phyloP scores from a whole-genome alignment of 2,329 filamentous ascomycete genomes.

The Trichocomaceae sp. region DNA sequence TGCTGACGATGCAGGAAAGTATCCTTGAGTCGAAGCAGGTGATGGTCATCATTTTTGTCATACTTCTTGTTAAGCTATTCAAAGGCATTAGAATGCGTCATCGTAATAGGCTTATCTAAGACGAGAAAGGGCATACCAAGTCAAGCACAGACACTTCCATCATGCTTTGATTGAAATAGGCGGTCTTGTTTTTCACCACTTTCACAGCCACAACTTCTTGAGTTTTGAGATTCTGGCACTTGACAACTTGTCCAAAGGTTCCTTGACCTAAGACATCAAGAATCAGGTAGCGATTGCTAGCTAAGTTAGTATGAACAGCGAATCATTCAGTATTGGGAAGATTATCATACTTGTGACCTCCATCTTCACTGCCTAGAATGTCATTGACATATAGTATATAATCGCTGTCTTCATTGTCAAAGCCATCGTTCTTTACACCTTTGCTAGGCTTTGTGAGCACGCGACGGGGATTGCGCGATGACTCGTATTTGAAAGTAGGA shows the following conservation, averaged over 20 bases:
- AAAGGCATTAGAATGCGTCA: neutral
- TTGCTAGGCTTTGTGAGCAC: constrained; percentile 98
- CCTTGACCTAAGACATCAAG: constrained; percentile 94
- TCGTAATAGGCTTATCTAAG: neutral
- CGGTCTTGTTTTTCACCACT: constrained; percentile 97
- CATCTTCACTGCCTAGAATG: constrained; percentile 94
- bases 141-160: constrained; percentile 99
- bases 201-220: constrained; percentile 98
- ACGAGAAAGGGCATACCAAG: constrained; percentile 54
- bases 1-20: constrained; percentile 98
- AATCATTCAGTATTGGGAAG: neutral
- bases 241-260: constrained; percentile 97
- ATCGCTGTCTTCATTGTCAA: constrained; percentile 97
- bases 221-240: constrained; percentile 97
- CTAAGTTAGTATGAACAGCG: constrained; percentile 14
- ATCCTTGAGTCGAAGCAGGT: constrained; percentile 87
- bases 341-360: constrained; percentile 74
- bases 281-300: constrained; percentile 84
- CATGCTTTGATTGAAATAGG: constrained; percentile 99
- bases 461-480: constrained; percentile 87
- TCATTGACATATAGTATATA: constrained; percentile 99
- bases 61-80: constrained; percentile 87
- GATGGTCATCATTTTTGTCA: constrained; percentile 98
- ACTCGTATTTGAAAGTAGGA: constrained; percentile 96
- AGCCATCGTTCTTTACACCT: constrained; percentile 96